Evolutionary conservation across 495 filamentous ascomycete species (phyloP), one percentile per base, ranked within the genome.

Genomic region (Aspergillus egyptiacus): DNA sequence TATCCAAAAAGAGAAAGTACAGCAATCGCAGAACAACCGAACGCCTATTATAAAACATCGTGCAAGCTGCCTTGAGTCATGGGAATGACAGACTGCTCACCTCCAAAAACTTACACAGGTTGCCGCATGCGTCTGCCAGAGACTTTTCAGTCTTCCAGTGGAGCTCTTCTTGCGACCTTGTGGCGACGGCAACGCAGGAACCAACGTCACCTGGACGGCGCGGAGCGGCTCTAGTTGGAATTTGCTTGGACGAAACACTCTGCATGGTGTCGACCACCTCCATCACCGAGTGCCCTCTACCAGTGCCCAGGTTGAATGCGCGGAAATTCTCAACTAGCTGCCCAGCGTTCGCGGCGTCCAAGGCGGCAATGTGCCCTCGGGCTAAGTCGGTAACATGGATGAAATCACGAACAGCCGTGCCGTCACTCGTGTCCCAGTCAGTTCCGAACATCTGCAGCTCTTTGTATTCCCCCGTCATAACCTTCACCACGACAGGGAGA

Each of bases 101-200:
- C 46, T 64, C 52, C 23, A 72, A 45, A 42, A 72, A 95, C 57
- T 82, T 84, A 83, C 89, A 95, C 47, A 96, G 75, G 65, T 90
- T 87, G 50, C 77, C 73, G 63, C 90, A 96, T 2, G 87, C 87
- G 63, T 91, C 78, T 63, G 88, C 85, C 56, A 96, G 71, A 2
- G 85, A 85, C 46, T 84, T 78, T 63, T 90, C 75, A 7, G 90
- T 90, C 73, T 88, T 89, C 90, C 90, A 96, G 14, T 80, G 69
- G n/a, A 96, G 79, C 74, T 96, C 90, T 57, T 82, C 63, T 54
- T 89, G 89, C 9, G 90, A 89, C 31, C 85, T 78, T n/a, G 79
- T 78, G 23, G 87, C 87, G 62, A 91, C 85, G 32, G 90, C 61
- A 84, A 72, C 54, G 85, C 90, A 72, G 83, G 87, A 47, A 78